Percentiles rank a stretch among this genome's conserved stretches.
Conservation (phyloP, 208 protist species). For the Phytomonas sp. region DNA sequence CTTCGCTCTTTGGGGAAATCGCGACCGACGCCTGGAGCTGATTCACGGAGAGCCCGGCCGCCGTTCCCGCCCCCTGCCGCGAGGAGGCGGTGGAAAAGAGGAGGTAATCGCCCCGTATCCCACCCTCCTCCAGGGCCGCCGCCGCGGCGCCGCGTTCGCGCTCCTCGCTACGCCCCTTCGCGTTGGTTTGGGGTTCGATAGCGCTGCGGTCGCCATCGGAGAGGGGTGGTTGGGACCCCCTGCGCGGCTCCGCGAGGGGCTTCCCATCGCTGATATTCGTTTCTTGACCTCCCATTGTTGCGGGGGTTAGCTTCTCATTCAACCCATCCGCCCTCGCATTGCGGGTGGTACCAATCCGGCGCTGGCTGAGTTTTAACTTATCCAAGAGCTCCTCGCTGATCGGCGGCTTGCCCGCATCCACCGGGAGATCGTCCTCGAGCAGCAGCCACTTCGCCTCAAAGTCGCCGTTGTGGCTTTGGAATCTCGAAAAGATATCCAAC, state of each 20-base stretch:
- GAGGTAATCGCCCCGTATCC: not conserved
- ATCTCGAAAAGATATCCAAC: slow-evolving; percentile 58
- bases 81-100: not conserved
- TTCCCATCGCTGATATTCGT: not conserved
- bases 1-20: not conserved
- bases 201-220: too few species aligned
- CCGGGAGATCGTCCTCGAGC: slow-evolving; percentile 40
- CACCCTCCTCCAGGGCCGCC: too few species aligned
- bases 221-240: not conserved
- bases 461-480: slow-evolving; percentile 54
- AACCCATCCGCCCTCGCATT: slow-evolving; percentile 13
- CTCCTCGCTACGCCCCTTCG: too few species aligned
- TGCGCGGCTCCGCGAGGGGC: not conserved
- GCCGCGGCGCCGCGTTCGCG: too few species aligned
- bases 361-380: slow-evolving; percentile 39
- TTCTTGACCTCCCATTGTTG: not conserved
- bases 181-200: too few species aligned
- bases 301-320: not conserved
- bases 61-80: not conserved
- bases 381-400: slow-evolving; percentile 27
- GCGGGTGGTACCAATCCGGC: slow-evolving; percentile 12
- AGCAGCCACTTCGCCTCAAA: slow-evolving; percentile 68
- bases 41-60: not conserved
- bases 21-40: not conserved
- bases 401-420: slow-evolving; percentile 13